Evolutionary conservation across 2,329 filamentous ascomycete genomes (phyloP).

Genomic region (Volutella citrinella): DNA sequence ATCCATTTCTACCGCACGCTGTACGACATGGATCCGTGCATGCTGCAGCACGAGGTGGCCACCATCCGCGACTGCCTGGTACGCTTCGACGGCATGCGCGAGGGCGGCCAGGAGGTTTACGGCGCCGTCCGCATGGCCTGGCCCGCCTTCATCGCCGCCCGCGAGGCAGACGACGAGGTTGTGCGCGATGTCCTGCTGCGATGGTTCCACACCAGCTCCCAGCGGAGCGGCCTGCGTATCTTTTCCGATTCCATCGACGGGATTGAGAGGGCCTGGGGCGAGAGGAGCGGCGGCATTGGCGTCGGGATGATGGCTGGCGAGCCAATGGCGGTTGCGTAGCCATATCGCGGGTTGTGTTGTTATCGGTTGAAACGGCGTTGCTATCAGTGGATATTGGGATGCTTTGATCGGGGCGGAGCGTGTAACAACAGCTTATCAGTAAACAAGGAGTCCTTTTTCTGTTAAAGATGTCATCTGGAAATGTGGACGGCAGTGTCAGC

Average conservation of each 20-base stretch:
- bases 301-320: no score
- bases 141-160: conserved; percentile 15
- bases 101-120: conserved; percentile 11
- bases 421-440: no score
- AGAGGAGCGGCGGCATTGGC: no score
- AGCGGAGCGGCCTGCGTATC: conserved; percentile 10
- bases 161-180: conserved; percentile 6
- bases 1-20: conserved; percentile 16
- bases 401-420: no score
- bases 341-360: no score
- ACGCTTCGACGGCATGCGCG: conserved; percentile 11
- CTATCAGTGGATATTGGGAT: no score
- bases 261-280: conserved; percentile 9
- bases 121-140: conserved; percentile 14
- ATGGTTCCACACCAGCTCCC: conserved; percentile 11
- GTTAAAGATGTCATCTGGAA: no score
- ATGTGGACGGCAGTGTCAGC: no score
- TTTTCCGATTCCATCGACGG: conserved; percentile 11
- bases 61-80: conserved; percentile 12
- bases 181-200: conserved; percentile 2
- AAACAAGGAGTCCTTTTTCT: no score
- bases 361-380: no score
- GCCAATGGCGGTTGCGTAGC: no score
- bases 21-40: conserved; percentile 9
- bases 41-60: conserved; percentile 13